Percentiles rank a stretch among this genome's conserved stretches.
phyloP scores from a whole-genome alignment of 139 green algal genomes.

The Astrephomene gubernaculifera region DNA sequence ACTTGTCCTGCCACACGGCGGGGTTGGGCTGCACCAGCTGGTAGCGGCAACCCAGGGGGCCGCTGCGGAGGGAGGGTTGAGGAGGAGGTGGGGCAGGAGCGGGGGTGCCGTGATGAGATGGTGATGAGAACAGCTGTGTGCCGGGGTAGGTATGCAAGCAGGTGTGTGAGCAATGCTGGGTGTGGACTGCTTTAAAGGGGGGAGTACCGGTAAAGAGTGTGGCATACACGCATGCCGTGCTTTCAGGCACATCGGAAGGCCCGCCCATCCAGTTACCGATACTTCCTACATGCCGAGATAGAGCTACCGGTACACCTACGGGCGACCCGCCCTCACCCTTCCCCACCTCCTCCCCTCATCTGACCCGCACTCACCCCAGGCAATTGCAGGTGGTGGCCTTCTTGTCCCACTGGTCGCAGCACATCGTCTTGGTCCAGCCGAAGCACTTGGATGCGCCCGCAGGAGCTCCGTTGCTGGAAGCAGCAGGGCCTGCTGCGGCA shows the following conservation, averaged over 20 bases:
- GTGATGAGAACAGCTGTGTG: not conserved
- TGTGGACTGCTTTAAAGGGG: too few species aligned
- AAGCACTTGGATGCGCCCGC: not conserved
- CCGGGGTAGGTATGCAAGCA: not conserved
- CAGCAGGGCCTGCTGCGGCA: too few species aligned
- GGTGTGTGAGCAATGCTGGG: not conserved
- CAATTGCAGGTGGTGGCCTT: constrained; percentile 40
- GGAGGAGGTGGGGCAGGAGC: not conserved
- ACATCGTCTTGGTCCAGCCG: constrained; percentile 5
- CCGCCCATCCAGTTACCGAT: not conserved
- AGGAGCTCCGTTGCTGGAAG: not conserved
- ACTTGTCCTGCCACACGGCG: constrained; percentile 37
- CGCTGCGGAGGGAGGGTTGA: not conserved
- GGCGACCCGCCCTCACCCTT: not conserved
- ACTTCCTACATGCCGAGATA: not conserved
- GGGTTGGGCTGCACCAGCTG: not conserved
- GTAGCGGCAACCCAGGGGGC: constrained; percentile 40
- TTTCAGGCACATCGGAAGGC: not conserved
- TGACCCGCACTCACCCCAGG: constrained; percentile 10
- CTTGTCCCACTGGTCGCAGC: constrained; percentile 50
- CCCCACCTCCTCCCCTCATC: not conserved
- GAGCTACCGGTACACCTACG: not conserved
- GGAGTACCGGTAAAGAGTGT: too few species aligned
- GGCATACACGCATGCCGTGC: too few species aligned
- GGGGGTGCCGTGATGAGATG: not conserved